Percentiles rank a stretch among this genome's conserved stretches.
phyloP scores from a whole-genome alignment of 352 stramenopile species.

The Plasmopara muralis region DNA sequence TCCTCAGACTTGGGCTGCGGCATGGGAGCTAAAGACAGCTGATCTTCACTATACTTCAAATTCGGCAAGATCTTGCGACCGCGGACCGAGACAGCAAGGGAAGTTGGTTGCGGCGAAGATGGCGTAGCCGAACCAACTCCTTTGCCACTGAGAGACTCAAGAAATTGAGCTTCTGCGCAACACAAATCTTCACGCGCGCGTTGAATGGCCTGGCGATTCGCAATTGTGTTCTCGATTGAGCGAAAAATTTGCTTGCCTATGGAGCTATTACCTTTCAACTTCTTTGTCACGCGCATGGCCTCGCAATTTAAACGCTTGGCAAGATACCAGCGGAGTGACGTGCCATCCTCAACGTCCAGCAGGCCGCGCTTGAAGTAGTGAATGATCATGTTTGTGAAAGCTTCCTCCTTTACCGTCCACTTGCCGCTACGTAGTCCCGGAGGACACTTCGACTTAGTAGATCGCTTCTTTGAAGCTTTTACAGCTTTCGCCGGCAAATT shows the following conservation, averaged over 20 bases:
- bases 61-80: conserved; percentile 33
- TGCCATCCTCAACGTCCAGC: conserved; percentile 76
- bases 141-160: conserved; percentile 51
- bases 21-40: conserved; percentile 15
- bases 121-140: conserved; percentile 14
- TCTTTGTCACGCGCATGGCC: conserved; percentile 86
- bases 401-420: conserved; percentile 78
- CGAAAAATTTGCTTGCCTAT: conserved; percentile 88
- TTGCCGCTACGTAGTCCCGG: conserved; percentile 77
- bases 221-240: conserved; percentile 52
- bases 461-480: conserved; percentile 51
- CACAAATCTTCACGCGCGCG: conserved; percentile 48
- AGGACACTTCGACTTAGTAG: conserved; percentile 82
- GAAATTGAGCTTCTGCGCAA: conserved; percentile 59
- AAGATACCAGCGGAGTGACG: conserved; percentile 79
- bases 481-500: background rate
- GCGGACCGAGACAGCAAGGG: conserved; percentile 25
- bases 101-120: conserved; percentile 12
- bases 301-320: conserved; percentile 82
- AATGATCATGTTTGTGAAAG: conserved; percentile 81
- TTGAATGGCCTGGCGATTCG: conserved; percentile 50
- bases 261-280: conserved; percentile 84
- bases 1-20: conserved; percentile 48
- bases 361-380: conserved; percentile 80
- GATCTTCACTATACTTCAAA: conserved; percentile 12